phyloP scores from a whole-genome alignment of 495 filamentous ascomycete genomes.

The Penicillium subrubescens region DNA sequence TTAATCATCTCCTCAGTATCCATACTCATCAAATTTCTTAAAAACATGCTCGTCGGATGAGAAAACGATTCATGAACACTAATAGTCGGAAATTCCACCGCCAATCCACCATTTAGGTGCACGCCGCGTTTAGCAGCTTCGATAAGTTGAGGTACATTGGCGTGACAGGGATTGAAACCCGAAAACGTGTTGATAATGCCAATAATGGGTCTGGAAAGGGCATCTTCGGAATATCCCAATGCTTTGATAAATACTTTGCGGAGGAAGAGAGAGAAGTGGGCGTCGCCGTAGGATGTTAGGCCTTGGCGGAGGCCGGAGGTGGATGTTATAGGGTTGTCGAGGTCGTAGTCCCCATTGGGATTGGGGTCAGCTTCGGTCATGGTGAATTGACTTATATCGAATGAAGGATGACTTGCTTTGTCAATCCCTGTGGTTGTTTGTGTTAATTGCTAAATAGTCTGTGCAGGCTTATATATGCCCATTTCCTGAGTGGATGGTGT shows the following conservation, averaged over 20 bases:
- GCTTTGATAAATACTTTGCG: conserved; percentile 73
- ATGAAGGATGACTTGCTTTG: background rate
- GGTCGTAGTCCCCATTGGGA: conserved; percentile 54
- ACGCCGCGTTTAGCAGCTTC: conserved; percentile 66
- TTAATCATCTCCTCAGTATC: conserved; percentile 72
- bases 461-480: conserved; percentile 23
- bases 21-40: conserved; percentile 71
- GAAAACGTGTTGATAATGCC: conserved; percentile 70
- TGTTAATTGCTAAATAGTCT: background rate
- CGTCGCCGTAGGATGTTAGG: conserved; percentile 67
- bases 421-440: background rate
- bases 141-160: conserved; percentile 66
- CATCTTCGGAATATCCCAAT: conserved; percentile 66
- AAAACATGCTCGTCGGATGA: conserved; percentile 67
- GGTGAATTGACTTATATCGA: background rate
- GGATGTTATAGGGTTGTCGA: conserved; percentile 48
- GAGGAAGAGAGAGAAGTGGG: conserved; percentile 70
- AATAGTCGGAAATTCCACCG: conserved; percentile 69
- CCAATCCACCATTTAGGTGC: conserved; percentile 60
- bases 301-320: conserved; percentile 58
- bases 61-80: conserved; percentile 66
- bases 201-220: conserved; percentile 64
- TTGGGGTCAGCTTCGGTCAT: conserved; percentile 11
- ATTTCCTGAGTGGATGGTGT: conserved; percentile 28
- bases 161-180: conserved; percentile 68